Evolutionary conservation across 1,284 basidiomycete species (phyloP).

Genomic region (Pterulicium gracile): DNA sequence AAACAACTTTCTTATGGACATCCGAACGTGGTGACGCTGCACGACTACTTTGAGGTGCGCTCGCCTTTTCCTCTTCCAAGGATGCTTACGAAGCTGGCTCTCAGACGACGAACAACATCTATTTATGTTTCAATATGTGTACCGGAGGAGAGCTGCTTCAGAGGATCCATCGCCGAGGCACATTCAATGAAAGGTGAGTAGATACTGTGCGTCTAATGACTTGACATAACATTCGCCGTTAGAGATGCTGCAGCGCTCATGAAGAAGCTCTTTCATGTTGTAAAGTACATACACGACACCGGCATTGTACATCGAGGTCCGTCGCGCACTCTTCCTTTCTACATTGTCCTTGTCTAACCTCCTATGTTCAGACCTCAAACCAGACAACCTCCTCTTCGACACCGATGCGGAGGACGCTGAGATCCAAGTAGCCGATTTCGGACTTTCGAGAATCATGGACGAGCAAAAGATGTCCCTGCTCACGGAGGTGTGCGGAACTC

Average conservation of each 20-base stretch:
- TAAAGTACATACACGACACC: constrained; percentile 86
- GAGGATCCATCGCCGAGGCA: constrained; percentile 94
- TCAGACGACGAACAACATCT: constrained; percentile 87
- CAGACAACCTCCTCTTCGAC: constrained; percentile 94
- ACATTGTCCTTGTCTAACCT: background rate
- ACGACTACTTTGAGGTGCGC: constrained; percentile 92
- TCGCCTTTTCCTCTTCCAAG: background rate
- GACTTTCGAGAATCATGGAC: constrained; percentile 82
- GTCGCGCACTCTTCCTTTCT: constrained; percentile 12
- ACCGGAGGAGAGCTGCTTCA: constrained; percentile 98
- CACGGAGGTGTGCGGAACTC: constrained; percentile 93
- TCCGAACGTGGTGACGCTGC: constrained; percentile 80
- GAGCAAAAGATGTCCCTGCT: constrained; percentile 82
- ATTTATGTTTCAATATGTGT: constrained; percentile 94
- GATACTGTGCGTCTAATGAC: no score
- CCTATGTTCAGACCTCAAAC: constrained; percentile 72
- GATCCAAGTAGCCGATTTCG: constrained; percentile 97
- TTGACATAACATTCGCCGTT: no score
- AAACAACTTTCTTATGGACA: constrained; percentile 92
- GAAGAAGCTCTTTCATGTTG: constrained; percentile 78
- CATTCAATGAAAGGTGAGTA: constrained; percentile 88
- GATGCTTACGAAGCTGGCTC: background rate
- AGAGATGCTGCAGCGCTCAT: constrained; percentile 89
- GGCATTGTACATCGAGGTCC: constrained; percentile 93
- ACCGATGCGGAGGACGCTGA: constrained; percentile 86